Evolutionary conservation across 768 basidiomycete species (phyloP), one percentile per base, ranked within the genome.

Genomic region (Cystobasidiopsis lactophilus): DNA sequence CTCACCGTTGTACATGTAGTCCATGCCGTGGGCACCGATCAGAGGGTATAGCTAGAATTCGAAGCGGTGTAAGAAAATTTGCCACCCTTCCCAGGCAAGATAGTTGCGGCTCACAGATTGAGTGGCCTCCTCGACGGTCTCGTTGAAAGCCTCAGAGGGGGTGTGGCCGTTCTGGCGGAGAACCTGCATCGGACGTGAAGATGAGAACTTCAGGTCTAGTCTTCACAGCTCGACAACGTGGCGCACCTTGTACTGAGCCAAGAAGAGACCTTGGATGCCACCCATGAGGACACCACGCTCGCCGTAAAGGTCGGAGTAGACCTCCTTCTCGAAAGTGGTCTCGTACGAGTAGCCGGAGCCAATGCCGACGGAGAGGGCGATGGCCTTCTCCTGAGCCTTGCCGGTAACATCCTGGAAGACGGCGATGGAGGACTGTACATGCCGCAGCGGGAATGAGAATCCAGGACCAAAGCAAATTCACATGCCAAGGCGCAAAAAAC

Each of bases 61-160:
- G 41, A 44, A 50, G 16, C 53, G 26, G 26, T 2, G 16, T 11
- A 16, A 5, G 50, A 18, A 19, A 16, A n/a, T n/a, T n/a, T n/a
- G n/a, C n/a, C n/a, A n/a, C n/a, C n/a, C n/a, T n/a, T n/a, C n/a
- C n/a, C n/a, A n/a, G n/a, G n/a, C n/a, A n/a, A n/a, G n/a, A n/a
- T n/a, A n/a, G n/a, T n/a, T n/a, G 55, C 93, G 93, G 74, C 85
- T 95, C 58, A 98, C 78, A 37, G 86, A 91, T 66, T 98, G 89
- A 40, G 91, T 96, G n/a, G 93, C 93, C 72, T 96, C 93, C 70
- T 96, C 93, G 57, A 96, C 93, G 55, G 93, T 96, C 74, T 98
- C 93, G 70, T 98, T 96, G 78, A 98, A 96, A 46, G 89, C 89
- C 68, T 98, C 93, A 40, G 91, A 96, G 51, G 93, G 93, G 3